A percentile compares a stretch with the other conserved stretches of the same genome.
Evolutionary conservation across 129 eudicot species (phyloP).

Genomic region (Sambucus nigra): DNA sequence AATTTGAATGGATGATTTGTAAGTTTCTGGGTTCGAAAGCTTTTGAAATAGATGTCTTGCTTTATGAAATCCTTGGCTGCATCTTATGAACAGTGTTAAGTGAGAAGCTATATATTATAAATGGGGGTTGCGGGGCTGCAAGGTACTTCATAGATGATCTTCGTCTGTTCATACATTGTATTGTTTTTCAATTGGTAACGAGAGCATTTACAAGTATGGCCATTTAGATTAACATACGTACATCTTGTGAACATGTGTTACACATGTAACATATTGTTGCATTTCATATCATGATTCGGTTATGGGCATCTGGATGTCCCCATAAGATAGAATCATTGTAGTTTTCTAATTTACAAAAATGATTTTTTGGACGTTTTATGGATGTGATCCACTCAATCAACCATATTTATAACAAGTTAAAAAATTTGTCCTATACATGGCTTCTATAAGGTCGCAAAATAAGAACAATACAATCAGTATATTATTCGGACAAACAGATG

Average conservation of each 20-base stretch:
- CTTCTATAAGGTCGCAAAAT: too few species aligned
- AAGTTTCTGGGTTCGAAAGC: neutral
- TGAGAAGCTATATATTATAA: constrained; percentile 88
- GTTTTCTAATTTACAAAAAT: too few species aligned
- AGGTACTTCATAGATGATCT: constrained; percentile 45
- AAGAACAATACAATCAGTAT: too few species aligned
- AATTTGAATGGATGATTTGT: neutral
- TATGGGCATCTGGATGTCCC: too few species aligned
- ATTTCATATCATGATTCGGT: too few species aligned
- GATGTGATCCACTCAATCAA: too few species aligned
- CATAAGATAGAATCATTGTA: too few species aligned
- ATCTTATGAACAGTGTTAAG: constrained; percentile 60
- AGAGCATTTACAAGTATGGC: neutral
- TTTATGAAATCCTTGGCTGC: constrained; percentile 8
- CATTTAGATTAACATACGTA: neutral
- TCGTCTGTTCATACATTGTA: constrained; percentile 3
- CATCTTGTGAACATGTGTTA: constrained; percentile 3
- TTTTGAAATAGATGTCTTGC: constrained; percentile 10
- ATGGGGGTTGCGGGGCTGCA: constrained; percentile 98
- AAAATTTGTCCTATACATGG: neutral
- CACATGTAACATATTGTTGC: neutral
- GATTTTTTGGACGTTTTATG: too few species aligned
- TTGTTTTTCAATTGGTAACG: constrained; percentile 9
- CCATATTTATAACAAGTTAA: too few species aligned
- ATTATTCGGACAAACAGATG: neutral